Evolutionary conservation across 805 yeast genomes (phyloP).

Genomic region (Isabelozyma pseudorhagii): DNA sequence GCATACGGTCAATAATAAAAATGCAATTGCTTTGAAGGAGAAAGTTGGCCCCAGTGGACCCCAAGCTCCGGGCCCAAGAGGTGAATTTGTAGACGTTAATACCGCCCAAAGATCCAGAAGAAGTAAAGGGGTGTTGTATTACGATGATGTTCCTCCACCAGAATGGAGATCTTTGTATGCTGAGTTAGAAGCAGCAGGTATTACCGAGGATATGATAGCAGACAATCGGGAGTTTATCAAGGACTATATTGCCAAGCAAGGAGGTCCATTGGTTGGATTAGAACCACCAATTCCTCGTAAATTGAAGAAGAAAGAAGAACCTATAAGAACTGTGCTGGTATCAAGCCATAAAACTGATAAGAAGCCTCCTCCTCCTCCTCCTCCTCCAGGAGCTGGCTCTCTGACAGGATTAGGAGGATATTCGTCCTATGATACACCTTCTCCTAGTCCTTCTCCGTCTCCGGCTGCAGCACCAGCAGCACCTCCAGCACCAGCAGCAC

Average conservation of each 20-base stretch:
- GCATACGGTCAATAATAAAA: conserved; percentile 80
- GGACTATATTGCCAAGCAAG: conserved; percentile 68
- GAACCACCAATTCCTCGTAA: conserved; percentile 83
- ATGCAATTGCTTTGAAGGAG: conserved; percentile 78
- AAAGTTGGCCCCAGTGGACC: conserved; percentile 18
- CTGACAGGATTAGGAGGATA: not conserved
- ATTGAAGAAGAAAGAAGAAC: conserved; percentile 26
- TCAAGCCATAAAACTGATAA: conserved; percentile 10
- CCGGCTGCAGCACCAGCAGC: conserved; percentile 4
- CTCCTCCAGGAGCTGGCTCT: conserved; percentile 21
- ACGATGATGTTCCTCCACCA: conserved; percentile 77
- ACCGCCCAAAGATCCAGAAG: conserved; percentile 56
- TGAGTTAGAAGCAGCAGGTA: conserved; percentile 75
- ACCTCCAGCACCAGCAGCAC: conserved; percentile 7
- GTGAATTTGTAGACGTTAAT: conserved; percentile 48
- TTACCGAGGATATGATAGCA: conserved; percentile 84
- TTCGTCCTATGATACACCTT: conserved; percentile 3
- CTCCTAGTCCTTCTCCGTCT: conserved; percentile 12
- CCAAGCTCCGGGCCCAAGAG: conserved; percentile 59
- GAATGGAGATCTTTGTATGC: conserved; percentile 78
- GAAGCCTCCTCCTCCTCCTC: conserved; percentile 43
- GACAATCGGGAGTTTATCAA: conserved; percentile 81
- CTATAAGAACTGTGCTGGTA: conserved; percentile 2
- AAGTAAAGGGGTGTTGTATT: conserved; percentile 59
- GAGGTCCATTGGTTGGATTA: conserved; percentile 76